Base-by-base conservation (phyloP, 305 asterid species). In the Withania somnifera region DNA sequence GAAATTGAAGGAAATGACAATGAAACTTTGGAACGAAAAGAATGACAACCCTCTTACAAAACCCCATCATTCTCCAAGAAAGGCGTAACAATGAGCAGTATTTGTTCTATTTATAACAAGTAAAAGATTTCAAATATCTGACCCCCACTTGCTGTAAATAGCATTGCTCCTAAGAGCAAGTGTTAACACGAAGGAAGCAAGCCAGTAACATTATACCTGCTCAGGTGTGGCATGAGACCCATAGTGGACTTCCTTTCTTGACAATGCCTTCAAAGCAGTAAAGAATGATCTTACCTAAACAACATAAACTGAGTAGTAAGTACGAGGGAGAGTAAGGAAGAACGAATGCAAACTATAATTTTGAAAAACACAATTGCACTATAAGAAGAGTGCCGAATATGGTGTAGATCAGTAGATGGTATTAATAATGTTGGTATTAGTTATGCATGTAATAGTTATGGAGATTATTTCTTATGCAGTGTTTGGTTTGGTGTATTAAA, bases 151-250 rank as follows among this genome's bases (percentile, higher is more conserved):
- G 0, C 47, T 42, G 58, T 24, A 24, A 24, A 13, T 24, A 15
- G 24, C 40, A 47, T 73, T 15, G 26, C 24, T 73, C 79, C n/a
- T 17, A 50, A 47, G 26, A 45, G 10, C 0, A 75, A 75, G 63
- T 28, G 22, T 75, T 51, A 2, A 51, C 22, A 26, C 10, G 3
- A 11, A 26, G 40, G 40, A 42, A 47, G 22, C 36, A 15, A 47
- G 20, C 7, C 40, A 75, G 45, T 75, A 79, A 75, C 11, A 57
- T 42, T 36, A 20, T 82, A 94, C 99, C 98, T 96, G 97, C 84
- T 96, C 99, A 78, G 92, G 79, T 40, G 99, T 94, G 24, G 99
- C 98, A 89, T 90, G 83, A 85, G 97, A 90, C 76, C 99, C 98
- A 80, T 94, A 94, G 83, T 94, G 90, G 85, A 94, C 87, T 82